phyloP scores from a whole-genome alignment of 805 yeast species.

The Yamadazyma kitorensis region DNA sequence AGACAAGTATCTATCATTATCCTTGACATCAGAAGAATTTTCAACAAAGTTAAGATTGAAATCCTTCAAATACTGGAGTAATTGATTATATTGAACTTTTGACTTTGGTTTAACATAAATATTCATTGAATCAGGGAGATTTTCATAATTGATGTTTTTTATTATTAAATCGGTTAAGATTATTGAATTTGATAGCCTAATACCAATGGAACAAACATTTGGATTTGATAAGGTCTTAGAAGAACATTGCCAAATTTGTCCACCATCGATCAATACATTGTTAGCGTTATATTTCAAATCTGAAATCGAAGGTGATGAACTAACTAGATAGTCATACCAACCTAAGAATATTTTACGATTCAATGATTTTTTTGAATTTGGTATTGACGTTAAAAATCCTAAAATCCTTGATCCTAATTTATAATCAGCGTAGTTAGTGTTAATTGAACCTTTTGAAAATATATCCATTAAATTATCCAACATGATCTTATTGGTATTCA shows the following conservation, averaged over 20 bases:
- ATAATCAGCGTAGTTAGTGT: slow-evolving; percentile 40
- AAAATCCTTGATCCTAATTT: slow-evolving; percentile 36
- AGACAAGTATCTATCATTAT: slow-evolving; percentile 23
- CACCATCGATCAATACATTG: slow-evolving; percentile 34
- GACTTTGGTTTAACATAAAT: slow-evolving; percentile 30
- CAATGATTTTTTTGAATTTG: slow-evolving; percentile 20
- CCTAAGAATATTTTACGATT: slow-evolving; percentile 31
- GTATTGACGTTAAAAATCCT: slow-evolving; percentile 36
- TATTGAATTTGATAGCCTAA: slow-evolving; percentile 29
- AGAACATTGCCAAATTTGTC: slow-evolving; percentile 32
- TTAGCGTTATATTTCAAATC: slow-evolving; percentile 37
- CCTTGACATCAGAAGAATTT: slow-evolving; percentile 3
- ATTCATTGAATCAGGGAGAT: slow-evolving; percentile 19
- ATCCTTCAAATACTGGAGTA: slow-evolving; percentile 18
- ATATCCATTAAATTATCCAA: slow-evolving; percentile 29
- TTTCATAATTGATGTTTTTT: slow-evolving; percentile 13
- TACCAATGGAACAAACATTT: slow-evolving; percentile 31
- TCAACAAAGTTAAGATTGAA: slow-evolving; percentile 11
- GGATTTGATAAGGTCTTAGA: slow-evolving; percentile 8
- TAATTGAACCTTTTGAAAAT: slow-evolving; percentile 31
- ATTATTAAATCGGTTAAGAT: slow-evolving; percentile 36
- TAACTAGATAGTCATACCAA: slow-evolving; percentile 36
- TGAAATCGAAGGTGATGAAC: slow-evolving; percentile 20
- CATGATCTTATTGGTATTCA: slow-evolving; percentile 18
- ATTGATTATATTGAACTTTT: slow-evolving; percentile 13